Evolutionary conservation across 2,329 filamentous ascomycete genomes (phyloP).

Genomic region (Alternaria gaisen): DNA sequence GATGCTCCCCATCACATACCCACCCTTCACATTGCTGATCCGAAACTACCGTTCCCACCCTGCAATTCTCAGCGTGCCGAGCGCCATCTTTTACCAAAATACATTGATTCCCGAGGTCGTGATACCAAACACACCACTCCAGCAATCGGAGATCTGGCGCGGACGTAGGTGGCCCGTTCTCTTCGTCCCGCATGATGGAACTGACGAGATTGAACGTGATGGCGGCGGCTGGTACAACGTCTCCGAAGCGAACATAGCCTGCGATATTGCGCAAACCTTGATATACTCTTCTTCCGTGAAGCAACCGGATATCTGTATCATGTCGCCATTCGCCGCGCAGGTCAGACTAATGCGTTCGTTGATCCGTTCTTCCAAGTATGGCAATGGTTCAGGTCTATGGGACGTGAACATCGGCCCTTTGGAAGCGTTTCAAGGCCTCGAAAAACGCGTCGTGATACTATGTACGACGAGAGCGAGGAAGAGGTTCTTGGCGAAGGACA

Average conservation of each 20-base stretch:
- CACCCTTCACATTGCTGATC: slow-evolving; percentile 56
- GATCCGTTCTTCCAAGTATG: slow-evolving; percentile 37
- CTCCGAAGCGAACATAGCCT: slow-evolving; percentile 43
- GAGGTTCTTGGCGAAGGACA: slow-evolving; percentile 47
- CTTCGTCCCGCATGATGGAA: slow-evolving; percentile 50
- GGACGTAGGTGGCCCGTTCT: slow-evolving; percentile 54
- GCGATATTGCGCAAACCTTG: slow-evolving; percentile 39
- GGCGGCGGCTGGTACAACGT: slow-evolving; percentile 52
- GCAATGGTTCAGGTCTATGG: slow-evolving; percentile 32
- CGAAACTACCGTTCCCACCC: slow-evolving; percentile 60
- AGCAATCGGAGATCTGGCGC: slow-evolving; percentile 49
- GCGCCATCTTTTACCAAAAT: slow-evolving; percentile 55
- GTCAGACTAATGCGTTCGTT: slow-evolving; percentile 51
- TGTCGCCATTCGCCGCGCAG: slow-evolving; percentile 57
- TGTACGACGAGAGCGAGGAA: slow-evolving; percentile 54
- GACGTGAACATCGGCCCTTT: slow-evolving; percentile 57
- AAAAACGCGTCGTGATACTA: slow-evolving; percentile 55
- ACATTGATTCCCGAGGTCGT: slow-evolving; percentile 55
- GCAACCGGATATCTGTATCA: slow-evolving; percentile 54
- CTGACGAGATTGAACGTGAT: slow-evolving; percentile 55
- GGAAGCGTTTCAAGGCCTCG: slow-evolving; percentile 58
- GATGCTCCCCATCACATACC: slow-evolving; percentile 53
- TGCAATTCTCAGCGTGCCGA: slow-evolving; percentile 55
- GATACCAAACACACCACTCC: slow-evolving; percentile 29
- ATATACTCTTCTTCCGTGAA: slow-evolving; percentile 33